phyloP scores from a whole-genome alignment of 441 rosid species.

The Raphanus hybrid region DNA sequence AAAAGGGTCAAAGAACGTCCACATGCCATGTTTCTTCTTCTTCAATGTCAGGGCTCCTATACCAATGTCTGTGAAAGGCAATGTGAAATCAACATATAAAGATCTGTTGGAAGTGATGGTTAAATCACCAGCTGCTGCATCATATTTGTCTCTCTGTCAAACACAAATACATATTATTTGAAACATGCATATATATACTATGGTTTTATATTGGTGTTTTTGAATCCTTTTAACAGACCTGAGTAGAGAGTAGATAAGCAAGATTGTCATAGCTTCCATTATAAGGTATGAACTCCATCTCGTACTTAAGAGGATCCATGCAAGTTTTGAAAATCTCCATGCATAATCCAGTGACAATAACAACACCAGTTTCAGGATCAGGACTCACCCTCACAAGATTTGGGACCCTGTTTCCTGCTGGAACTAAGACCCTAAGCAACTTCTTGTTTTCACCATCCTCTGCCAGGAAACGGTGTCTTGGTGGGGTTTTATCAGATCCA shows the following conservation, averaged over 20 bases:
- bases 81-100: conserved; percentile 48
- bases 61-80: conserved; percentile 51
- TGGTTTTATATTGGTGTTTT: background rate
- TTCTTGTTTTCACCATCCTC: conserved; percentile 16
- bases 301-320: conserved; percentile 32
- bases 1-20: conserved; percentile 53
- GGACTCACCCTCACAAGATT: conserved; percentile 35
- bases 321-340: conserved; percentile 47
- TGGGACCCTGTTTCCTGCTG: conserved; percentile 25
- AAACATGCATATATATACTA: background rate
- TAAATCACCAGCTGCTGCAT: conserved; percentile 56
- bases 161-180: background rate
- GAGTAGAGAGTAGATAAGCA: conserved; percentile 17
- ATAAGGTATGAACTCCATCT: conserved; percentile 44
- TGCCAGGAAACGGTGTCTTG: conserved; percentile 36
- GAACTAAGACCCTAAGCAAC: conserved; percentile 44
- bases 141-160: conserved; percentile 38
- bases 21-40: conserved; percentile 30
- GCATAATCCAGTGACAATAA: conserved; percentile 39
- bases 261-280: conserved; percentile 32
- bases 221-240: background rate
- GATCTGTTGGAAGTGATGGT: conserved; percentile 49
- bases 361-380: conserved; percentile 27
- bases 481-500: background rate
- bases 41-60: conserved; percentile 35